phyloP scores from a whole-genome alignment of 2,329 filamentous ascomycete genomes.

The Aspergillus ustus region DNA sequence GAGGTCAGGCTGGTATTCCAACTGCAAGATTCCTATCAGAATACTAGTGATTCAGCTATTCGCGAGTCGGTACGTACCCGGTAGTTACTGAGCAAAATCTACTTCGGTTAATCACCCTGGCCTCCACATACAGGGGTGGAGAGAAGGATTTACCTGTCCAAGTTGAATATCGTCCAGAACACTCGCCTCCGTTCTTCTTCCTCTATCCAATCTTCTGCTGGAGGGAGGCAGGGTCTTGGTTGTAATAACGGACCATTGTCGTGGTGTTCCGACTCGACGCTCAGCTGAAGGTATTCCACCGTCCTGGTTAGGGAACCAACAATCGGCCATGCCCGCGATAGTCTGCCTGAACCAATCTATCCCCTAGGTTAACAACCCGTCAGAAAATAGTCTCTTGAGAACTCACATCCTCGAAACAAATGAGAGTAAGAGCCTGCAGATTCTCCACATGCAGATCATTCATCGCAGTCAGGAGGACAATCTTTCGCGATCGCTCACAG shows the following conservation, averaged over 20 bases:
- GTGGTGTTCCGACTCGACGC: constrained; percentile 36
- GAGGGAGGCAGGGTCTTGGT: constrained; percentile 32
- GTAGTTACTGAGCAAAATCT: constrained; percentile 44
- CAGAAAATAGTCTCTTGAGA: not conserved
- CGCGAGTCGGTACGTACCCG: constrained; percentile 12
- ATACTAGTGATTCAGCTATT: too few relatives aligned
- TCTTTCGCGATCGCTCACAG: constrained; percentile 17
- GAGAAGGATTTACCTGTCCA: constrained; percentile 27
- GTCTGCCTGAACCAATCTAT: constrained; percentile 40
- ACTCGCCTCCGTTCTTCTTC: constrained; percentile 46
- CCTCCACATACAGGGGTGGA: not conserved
- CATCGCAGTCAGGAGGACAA: constrained; percentile 24
- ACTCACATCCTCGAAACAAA: constrained; percentile 45
- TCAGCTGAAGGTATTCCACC: constrained; percentile 44
- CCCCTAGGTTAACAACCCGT: not conserved
- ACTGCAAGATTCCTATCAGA: not conserved
- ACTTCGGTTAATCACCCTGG: not conserved
- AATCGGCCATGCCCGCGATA: constrained; percentile 43
- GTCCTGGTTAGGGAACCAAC: constrained; percentile 44
- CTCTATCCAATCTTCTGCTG: constrained; percentile 37
- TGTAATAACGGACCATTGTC: constrained; percentile 18
- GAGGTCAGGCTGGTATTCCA: constrained; percentile 44
- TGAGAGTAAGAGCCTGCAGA: constrained; percentile 34
- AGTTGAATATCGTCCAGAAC: constrained; percentile 50
- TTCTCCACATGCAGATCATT: constrained; percentile 32